phyloP scores from a whole-genome alignment of 208 protist species.

The Histomonas meleagridis region DNA sequence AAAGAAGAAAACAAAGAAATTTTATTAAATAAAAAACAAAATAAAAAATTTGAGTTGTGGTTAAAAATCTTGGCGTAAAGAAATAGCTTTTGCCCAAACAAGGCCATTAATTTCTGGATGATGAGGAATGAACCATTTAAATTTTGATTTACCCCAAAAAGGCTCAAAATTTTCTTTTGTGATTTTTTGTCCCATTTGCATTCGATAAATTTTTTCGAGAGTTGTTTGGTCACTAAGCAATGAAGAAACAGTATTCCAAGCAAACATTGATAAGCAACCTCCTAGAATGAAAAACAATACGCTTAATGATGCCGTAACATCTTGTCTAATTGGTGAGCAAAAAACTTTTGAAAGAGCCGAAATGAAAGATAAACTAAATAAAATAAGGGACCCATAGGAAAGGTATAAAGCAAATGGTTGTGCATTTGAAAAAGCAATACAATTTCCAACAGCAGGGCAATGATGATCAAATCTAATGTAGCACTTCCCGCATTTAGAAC shows the following conservation, averaged over 20 bases:
- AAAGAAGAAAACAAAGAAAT: too few species aligned
- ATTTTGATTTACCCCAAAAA: too few species aligned
- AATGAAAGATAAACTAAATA: neutral
- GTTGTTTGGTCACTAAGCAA: neutral
- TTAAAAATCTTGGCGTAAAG: too few species aligned
- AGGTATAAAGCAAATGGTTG: neutral
- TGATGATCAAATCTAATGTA: constrained; percentile 25
- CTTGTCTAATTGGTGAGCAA: neutral
- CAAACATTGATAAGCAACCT: neutral
- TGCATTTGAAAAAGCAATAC: neutral
- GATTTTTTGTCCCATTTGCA: neutral
- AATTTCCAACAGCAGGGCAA: neutral
- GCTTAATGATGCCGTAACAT: too few species aligned
- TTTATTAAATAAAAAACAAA: too few species aligned
- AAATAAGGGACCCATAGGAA: neutral
- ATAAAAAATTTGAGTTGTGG: too few species aligned
- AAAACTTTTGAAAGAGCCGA: too few species aligned
- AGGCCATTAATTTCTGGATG: too few species aligned
- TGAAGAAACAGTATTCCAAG: neutral
- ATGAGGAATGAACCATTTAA: too few species aligned
- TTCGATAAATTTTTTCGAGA: neutral
- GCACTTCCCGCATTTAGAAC: neutral
- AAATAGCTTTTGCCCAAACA: too few species aligned
- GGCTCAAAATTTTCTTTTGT: neutral
- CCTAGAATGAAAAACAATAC: neutral